phyloP scores from a whole-genome alignment of 1,139 yeast genomes.

The Blastobotrys ciferrii region DNA sequence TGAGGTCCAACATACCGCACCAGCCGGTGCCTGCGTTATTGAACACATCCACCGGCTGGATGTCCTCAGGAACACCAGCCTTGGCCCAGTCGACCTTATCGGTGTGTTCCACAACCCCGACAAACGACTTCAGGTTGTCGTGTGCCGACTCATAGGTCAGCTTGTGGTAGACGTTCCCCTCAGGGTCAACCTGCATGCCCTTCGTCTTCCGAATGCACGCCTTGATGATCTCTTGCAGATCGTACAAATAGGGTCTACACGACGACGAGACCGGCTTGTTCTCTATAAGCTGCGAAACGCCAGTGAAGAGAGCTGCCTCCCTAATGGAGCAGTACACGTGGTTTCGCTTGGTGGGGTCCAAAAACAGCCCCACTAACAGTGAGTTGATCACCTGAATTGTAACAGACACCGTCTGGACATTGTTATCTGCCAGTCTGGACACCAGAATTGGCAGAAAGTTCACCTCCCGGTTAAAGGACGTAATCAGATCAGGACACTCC shows the following conservation, averaged over 20 bases:
- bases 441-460: conserved; percentile 26
- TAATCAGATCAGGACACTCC: conserved; percentile 23
- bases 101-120: conserved; percentile 25
- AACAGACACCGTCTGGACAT: conserved; percentile 27
- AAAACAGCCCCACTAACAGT: conserved; percentile 27
- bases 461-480: conserved; percentile 22
- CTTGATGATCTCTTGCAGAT: conserved; percentile 31
- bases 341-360: conserved; percentile 22
- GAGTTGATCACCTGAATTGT: conserved; percentile 30
- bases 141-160: conserved; percentile 26
- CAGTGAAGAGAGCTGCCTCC: conserved; percentile 29
- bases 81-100: conserved; percentile 30
- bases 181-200: conserved; percentile 21
- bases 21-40: conserved; percentile 26
- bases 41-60: conserved; percentile 28
- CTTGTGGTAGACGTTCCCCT: conserved; percentile 22
- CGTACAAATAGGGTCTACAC: conserved; percentile 30
- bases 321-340: conserved; percentile 28
- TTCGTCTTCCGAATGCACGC: conserved; percentile 28
- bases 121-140: conserved; percentile 24
- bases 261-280: conserved; percentile 29
- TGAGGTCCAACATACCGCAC: conserved; percentile 35
- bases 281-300: conserved; percentile 28
- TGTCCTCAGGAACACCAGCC: conserved; percentile 29
- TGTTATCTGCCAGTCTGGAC: conserved; percentile 25